Conservation (phyloP, 345 rosid species). For the Aquilaria sinensis region DNA sequence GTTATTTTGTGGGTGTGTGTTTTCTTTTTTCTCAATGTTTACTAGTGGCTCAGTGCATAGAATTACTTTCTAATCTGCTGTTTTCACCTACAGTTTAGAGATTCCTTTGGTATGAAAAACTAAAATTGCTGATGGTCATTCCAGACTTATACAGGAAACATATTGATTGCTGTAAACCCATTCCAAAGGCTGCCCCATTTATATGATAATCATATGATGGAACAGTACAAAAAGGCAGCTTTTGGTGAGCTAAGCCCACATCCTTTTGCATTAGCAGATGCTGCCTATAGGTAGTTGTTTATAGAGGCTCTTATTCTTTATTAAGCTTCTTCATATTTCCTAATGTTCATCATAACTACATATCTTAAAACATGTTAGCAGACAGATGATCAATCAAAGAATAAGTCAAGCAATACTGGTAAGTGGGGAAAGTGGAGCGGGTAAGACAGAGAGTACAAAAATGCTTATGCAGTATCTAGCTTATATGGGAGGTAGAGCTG, state of each 20-base stretch:
- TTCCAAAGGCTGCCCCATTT: constrained; percentile 81
- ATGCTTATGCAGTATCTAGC: constrained; percentile 95
- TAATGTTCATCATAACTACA: constrained; percentile 8
- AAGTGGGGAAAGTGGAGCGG: constrained; percentile 99
- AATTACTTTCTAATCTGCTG: too few relatives aligned
- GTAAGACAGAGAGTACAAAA: constrained; percentile 98
- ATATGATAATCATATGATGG: constrained; percentile 74
- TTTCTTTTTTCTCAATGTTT: too few relatives aligned
- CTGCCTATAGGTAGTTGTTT: constrained; percentile 73
- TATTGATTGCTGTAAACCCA: constrained; percentile 96
- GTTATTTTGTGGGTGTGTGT: too few relatives aligned
- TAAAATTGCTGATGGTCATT: constrained; percentile 19
- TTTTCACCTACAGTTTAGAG: background rate
- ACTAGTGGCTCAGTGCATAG: too few relatives aligned
- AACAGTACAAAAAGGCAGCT: constrained; percentile 74
- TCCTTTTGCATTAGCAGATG: constrained; percentile 95
- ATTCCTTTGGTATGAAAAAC: constrained; percentile 3
- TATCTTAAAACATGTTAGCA: constrained; percentile 23
- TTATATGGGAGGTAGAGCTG: constrained; percentile 88
- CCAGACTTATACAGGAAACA: constrained; percentile 97
- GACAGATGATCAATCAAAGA: constrained; percentile 87
- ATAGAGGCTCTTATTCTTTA: constrained; percentile 8
- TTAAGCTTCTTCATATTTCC: constrained; percentile 11
- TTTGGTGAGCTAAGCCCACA: constrained; percentile 94
- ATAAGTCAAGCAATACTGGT: constrained; percentile 90